Conservation (phyloP, 2,329 filamentous ascomycete species). For the Fusarium zealandicum region DNA sequence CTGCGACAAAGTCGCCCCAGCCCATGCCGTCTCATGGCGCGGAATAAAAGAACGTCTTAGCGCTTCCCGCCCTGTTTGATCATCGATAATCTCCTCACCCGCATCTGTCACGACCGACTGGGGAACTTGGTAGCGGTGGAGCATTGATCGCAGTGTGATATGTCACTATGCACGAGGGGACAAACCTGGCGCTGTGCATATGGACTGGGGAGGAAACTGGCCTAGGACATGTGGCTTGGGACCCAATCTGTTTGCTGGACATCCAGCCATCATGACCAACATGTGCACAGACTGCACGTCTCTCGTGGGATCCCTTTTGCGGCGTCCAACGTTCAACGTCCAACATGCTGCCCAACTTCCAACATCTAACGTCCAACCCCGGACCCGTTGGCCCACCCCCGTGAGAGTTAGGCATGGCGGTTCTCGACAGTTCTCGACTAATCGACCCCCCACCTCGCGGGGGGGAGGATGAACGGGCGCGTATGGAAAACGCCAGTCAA, state of each 20-base stretch:
- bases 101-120: conserved; percentile 12
- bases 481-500: conserved; percentile 15
- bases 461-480: conserved; percentile 19
- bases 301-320: conserved; percentile 3
- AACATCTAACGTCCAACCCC: conserved; percentile 7
- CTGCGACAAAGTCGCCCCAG: conserved; percentile 2
- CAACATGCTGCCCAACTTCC: neutral
- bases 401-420: neutral
- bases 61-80: conserved; percentile 11
- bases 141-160: conserved; percentile 38
- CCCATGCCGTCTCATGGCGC: neutral
- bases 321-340: neutral
- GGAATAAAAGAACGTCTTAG: conserved; percentile 1
- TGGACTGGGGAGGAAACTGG: conserved; percentile 21
- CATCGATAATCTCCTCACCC: neutral
- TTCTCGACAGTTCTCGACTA: conserved; percentile 11
- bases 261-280: conserved; percentile 19
- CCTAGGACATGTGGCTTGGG: conserved; percentile 26
- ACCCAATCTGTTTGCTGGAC: conserved; percentile 18
- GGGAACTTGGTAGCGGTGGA: conserved; percentile 20
- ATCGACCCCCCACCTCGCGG: conserved; percentile 17
- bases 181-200: conserved; percentile 34
- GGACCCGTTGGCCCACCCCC: conserved; percentile 2
- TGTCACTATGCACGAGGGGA: conserved; percentile 35
- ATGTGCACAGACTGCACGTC: conserved; percentile 9